A percentile compares a stretch with the other conserved stretches of the same genome.
These are phyloP conservation scores for Boletus subcaerulescens DNA, from an alignment of 768 basidiomycete species.

Conservation along the genomic window DNA sequence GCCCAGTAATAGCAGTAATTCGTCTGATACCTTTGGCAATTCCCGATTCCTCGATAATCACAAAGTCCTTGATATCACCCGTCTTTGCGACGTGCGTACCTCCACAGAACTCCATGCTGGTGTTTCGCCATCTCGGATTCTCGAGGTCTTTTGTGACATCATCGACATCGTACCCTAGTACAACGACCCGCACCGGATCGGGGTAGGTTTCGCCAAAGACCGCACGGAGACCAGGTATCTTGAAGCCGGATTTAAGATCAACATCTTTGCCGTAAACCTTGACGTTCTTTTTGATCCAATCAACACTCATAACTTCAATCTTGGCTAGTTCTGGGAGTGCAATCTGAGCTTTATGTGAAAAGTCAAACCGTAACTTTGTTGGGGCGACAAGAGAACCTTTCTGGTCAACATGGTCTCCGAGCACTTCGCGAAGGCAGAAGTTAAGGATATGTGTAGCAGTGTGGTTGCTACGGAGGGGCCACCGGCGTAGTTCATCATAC, in stretches of 20 bases:
- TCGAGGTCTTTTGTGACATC: constrained; percentile 83
- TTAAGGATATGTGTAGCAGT: constrained; percentile 99
- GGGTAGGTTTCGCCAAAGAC: constrained; percentile 99
- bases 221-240: constrained; percentile 91
- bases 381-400: constrained; percentile 97
- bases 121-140: constrained; percentile 87
- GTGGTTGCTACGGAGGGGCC: constrained; percentile 97
- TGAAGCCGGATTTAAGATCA: constrained; percentile 68
- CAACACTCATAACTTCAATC: constrained; percentile 80
- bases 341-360: constrained; percentile 92
- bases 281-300: constrained; percentile 90
- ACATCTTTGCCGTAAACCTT: constrained; percentile 88
- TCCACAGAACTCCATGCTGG: constrained; percentile 97
- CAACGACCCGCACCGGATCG: constrained; percentile 94
- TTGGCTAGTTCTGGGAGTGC: constrained; percentile 68
- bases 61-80: constrained; percentile 94
- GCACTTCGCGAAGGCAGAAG: constrained; percentile 84
- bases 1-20: constrained; percentile 90
- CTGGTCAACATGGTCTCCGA: constrained; percentile 98
- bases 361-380: constrained; percentile 95
- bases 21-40: constrained; percentile 98
- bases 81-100: constrained; percentile 99
- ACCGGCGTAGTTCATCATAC: constrained; percentile 94
- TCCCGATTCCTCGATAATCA: constrained; percentile 92
- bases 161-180: constrained; percentile 83